These are phyloP conservation scores for Boletus semigastroideus DNA, from an alignment of 1,284 basidiomycete genomes.

Conservation along the genomic window DNA sequence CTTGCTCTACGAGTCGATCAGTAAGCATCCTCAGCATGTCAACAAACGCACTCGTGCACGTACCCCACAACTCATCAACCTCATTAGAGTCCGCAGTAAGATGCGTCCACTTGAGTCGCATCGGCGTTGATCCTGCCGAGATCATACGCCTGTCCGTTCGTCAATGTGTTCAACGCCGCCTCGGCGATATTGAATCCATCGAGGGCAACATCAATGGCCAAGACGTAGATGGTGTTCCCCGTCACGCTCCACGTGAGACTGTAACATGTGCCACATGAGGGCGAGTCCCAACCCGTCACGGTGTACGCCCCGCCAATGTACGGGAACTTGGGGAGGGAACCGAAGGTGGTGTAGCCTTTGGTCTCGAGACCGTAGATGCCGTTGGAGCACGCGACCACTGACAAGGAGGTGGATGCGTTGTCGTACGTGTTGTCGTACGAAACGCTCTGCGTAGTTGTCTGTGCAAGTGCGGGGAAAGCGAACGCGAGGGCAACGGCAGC, in stretches of 20 bases:
- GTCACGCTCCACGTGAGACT: conserved; percentile 24
- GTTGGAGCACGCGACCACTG: conserved; percentile 46
- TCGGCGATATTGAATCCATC: conserved; percentile 37
- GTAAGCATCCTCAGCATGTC: too few species aligned
- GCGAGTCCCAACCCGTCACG: conserved; percentile 25
- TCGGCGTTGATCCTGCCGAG: conserved; percentile 28
- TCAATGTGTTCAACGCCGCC: conserved; percentile 38
- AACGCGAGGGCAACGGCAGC: conserved; percentile 10
- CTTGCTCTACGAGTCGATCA: too few species aligned
- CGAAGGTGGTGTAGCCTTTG: conserved; percentile 46
- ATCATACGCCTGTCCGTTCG: conserved; percentile 27
- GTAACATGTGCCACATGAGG: conserved; percentile 36
- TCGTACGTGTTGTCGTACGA: conserved; percentile 43
- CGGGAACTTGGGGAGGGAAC: conserved; percentile 48
- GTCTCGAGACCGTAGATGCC: conserved; percentile 17
- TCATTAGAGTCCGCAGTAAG: conserved; percentile 25
- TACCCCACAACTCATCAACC: not conserved
- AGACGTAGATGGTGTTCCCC: conserved; percentile 19
- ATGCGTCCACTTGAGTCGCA: conserved; percentile 20
- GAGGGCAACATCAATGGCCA: conserved; percentile 33
- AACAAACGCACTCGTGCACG: not conserved
- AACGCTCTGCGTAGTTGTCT: conserved; percentile 7
- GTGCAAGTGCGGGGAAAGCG: conserved; percentile 19
- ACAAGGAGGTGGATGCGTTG: conserved; percentile 32
- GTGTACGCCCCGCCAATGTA: conserved; percentile 13